Base-by-base conservation (phyloP, 192 early-diverging fungal genomes). In the Entophlyctis helioformis region DNA sequence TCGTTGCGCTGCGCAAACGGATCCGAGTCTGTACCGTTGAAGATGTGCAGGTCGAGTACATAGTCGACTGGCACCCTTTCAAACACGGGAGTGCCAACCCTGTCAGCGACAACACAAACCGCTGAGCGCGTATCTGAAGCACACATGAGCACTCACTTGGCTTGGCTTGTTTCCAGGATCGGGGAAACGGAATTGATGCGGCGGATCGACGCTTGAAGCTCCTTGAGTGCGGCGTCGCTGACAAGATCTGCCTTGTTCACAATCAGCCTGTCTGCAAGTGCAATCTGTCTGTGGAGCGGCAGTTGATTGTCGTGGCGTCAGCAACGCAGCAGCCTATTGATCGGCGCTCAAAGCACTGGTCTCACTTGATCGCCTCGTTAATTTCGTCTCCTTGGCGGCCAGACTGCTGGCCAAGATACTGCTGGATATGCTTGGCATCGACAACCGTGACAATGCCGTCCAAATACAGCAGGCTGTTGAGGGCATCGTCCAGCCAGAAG, bases 401-500 rank as follows among this genome's bases (percentile, higher is more conserved):
- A 38, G 18, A 20, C 11, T 39, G 18, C 7, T 11, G 25, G 44
- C 36, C 51, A 38, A 34, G 44, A 61, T 81, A 68, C 53, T 71
- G 53, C 18, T 36, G 48, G 19, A 85, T 60, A 37, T 81, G 69
- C 45, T 79, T 84, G 5, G 85, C 72, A 54, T 90, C 91, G 2
- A 95, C 86, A 46, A 93, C 66, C 2, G 89, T 86, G 1, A 89
- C 67, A 16, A 95, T 87, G 0, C 89, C 91, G 49, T 96, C 93
- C 35, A 98, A 57, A 46, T 89, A 84, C 23, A 98, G 77, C 8
- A 88, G 78, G 53, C 82, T 83, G 7, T 86, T 84, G 25, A 99
- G 75, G 25, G 86, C 86, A 56, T 92, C 89, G 51, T 99, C 94
- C 36, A 93, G 58, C 96, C 96, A 99, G 59, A 99, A 85, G 78